A percentile compares a stretch with the other conserved stretches of the same genome.
Conservation (phyloP, 192 early-diverging fungal genomes). For the Diversispora epigaea region DNA sequence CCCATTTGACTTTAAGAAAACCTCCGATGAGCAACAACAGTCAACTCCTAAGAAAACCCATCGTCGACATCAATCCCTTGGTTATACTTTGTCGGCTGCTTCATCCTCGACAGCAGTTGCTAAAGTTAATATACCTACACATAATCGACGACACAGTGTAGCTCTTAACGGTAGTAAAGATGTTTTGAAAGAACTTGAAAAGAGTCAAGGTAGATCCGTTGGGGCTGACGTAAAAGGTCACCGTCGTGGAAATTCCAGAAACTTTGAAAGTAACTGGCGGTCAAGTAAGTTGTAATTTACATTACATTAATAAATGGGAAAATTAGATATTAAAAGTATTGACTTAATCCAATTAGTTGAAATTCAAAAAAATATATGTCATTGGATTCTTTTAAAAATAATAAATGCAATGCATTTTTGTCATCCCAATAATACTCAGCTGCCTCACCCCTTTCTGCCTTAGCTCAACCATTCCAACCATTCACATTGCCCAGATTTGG, state of each 20-base stretch:
- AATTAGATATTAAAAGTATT: neutral
- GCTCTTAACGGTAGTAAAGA: conserved; percentile 34
- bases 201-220: conserved; percentile 6
- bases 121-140: conserved; percentile 1
- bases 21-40: conserved; percentile 15
- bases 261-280: conserved; percentile 45
- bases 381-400: conserved; percentile 2
- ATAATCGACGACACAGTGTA: conserved; percentile 28
- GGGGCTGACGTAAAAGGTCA: conserved; percentile 28
- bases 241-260: conserved; percentile 41
- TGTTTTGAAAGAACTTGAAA: conserved; percentile 30
- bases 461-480: conserved; percentile 22
- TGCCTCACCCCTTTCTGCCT: conserved; percentile 21
- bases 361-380: neutral
- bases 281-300: conserved; percentile 22
- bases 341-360: neutral
- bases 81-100: neutral
- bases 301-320: neutral
- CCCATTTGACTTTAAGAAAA: conserved; percentile 26
- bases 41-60: conserved; percentile 15
- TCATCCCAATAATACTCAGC: conserved; percentile 20
- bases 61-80: conserved; percentile 33
- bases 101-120: neutral
- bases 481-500: conserved; percentile 11
- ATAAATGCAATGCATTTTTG: conserved; percentile 6